Conservation (phyloP, 2,329 filamentous ascomycete genomes). For the Passalora sequoiae region DNA sequence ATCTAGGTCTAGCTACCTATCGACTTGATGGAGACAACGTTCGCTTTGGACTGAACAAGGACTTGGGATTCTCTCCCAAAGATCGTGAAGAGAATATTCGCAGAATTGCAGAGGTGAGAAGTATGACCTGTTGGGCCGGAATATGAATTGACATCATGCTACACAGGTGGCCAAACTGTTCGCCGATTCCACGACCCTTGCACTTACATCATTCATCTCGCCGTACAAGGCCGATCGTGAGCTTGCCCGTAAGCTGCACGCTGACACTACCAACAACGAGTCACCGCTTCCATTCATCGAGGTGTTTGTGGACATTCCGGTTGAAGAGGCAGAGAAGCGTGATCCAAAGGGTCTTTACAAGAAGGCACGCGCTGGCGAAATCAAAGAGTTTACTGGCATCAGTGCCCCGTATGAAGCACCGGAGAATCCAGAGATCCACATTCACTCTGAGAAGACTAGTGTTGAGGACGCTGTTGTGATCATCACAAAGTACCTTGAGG, state of each 20-base stretch:
- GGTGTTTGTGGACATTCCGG: conserved; percentile 84
- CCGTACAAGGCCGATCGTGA: conserved; percentile 85
- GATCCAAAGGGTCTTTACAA: conserved; percentile 98
- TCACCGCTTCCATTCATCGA: conserved; percentile 79
- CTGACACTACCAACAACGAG: conserved; percentile 52
- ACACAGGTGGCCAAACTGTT: conserved; percentile 84
- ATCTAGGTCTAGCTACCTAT: conserved; percentile 77
- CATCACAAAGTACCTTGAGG: conserved; percentile 74
- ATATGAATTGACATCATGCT: neutral
- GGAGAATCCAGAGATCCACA: conserved; percentile 75
- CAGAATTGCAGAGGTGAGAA: conserved; percentile 72
- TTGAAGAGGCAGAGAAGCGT: conserved; percentile 87
- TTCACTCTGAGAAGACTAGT: conserved; percentile 72
- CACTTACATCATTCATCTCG: conserved; percentile 94
- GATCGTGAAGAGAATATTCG: conserved; percentile 98
- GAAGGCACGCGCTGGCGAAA: conserved; percentile 87
- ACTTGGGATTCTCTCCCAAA: conserved; percentile 87
- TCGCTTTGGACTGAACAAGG: conserved; percentile 95
- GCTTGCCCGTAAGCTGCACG: conserved; percentile 75
- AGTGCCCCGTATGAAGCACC: conserved; percentile 93
- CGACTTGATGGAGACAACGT: conserved; percentile 97
- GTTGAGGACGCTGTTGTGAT: conserved; percentile 84
- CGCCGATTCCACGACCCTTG: conserved; percentile 79
- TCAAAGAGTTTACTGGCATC: conserved; percentile 96
- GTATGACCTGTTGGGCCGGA: neutral